Base-by-base conservation (phyloP, 495 filamentous ascomycete species). In the Parmelia sp. region DNA sequence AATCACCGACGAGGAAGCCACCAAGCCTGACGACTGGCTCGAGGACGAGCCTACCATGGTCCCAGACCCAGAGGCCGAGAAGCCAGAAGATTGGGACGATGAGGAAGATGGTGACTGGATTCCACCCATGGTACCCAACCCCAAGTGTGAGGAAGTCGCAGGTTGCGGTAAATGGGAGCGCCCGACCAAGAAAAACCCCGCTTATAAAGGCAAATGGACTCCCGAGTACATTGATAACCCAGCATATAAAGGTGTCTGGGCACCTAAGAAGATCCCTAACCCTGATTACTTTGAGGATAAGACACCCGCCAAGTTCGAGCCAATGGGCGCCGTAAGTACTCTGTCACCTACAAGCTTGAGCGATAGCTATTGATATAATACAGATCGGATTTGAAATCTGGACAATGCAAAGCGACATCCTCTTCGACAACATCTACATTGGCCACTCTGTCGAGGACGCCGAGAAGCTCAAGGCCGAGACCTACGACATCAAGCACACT, bases 351-450 rank as follows among this genome's bases (percentile, higher is more conserved):
- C 17, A 23, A 19, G 9, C 27, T 63, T 58, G 31, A 62, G 60
- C 71, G 72, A 66, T 74, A 40, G 25, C 60, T 31, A 47, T 74
- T 69, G 75, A 65, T 39, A 65, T 36, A 55, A 42, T 61, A 47
- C 72, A 91, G 87, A 90, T 97, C 80, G 93, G 94, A 70, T 97
- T 96, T 71, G 95, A 97, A 79, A 90, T 98, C 79, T 98, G 94
- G 94, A 97, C 95, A 71, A 98, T 98, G 94, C 94, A 96, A 74
- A 95, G 87, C 77, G 90, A 97, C 76, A 96, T 97, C 68, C 87
- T 97, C 70, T 99, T 99, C 72, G 91, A 97, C 86, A 99, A 99
- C 87, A 91, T 99, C 84, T 99, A 97, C 85, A 89, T 99, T 77
- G 95, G 95, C 68, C 95, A 99, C 86, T 99, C 95, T 53, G 76